A percentile compares a stretch with the other conserved stretches of the same genome.
phyloP scores from a whole-genome alignment of 2,329 filamentous ascomycete species.

The Metarhizium humberi region DNA sequence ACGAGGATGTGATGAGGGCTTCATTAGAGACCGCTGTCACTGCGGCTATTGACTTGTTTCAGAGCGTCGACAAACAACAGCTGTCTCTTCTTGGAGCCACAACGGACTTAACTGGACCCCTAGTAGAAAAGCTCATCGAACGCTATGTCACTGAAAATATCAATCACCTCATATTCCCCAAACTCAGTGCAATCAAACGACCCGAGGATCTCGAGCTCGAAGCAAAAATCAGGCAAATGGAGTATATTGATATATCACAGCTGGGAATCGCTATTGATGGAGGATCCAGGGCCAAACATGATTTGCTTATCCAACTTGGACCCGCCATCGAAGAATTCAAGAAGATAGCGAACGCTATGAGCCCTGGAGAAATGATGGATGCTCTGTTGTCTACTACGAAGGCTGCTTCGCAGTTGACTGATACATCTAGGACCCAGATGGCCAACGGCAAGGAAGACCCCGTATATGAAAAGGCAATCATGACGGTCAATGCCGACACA shows the following conservation, averaged over 20 bases:
- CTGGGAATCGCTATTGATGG: conserved; percentile 81
- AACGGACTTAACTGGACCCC: conserved; percentile 82
- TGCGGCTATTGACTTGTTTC: conserved; percentile 88
- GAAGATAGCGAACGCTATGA: conserved; percentile 67
- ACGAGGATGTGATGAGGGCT: conserved; percentile 82
- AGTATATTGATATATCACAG: conserved; percentile 87
- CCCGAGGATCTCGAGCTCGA: conserved; percentile 83
- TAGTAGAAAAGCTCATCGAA: conserved; percentile 91
- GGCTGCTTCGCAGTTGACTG: conserved; percentile 61
- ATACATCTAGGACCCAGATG: conserved; percentile 34
- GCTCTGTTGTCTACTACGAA: conserved; percentile 75
- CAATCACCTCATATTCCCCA: conserved; percentile 80
- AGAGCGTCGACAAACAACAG: conserved; percentile 91
- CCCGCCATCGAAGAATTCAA: conserved; percentile 82
- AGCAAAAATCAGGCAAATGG: conserved; percentile 84
- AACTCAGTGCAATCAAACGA: conserved; percentile 67
- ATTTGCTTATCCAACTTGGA: conserved; percentile 66
- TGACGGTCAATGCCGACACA: conserved; percentile 74
- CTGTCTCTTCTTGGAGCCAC: conserved; percentile 84
- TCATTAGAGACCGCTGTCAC: conserved; percentile 89
- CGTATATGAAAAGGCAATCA: conserved; percentile 41
- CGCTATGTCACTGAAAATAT: conserved; percentile 90
- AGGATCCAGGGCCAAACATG: conserved; percentile 68
- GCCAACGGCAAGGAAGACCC: conserved; percentile 18
- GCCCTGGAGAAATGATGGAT: conserved; percentile 84